Conservation (phyloP, 352 stramenopile species). For the Globisporangium middletonii region DNA sequence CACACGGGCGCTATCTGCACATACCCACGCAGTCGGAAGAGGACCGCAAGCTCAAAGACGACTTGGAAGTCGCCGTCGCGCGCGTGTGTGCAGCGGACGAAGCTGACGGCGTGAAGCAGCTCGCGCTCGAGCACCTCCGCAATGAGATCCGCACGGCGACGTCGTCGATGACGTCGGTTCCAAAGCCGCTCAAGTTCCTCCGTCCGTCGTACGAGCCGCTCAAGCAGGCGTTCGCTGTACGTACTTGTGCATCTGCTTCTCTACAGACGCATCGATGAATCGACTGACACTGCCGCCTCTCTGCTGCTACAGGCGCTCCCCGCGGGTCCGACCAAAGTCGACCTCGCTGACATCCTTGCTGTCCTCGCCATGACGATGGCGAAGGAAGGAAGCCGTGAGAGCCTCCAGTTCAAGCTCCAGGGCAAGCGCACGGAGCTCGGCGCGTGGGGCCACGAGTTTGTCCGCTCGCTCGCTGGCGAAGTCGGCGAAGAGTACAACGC, state of each 20-base stretch:
- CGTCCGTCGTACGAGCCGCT: conserved; percentile 93
- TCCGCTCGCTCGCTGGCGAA: conserved; percentile 95
- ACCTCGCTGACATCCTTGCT: conserved; percentile 84
- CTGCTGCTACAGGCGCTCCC: conserved; percentile 20
- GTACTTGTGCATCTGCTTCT: not conserved
- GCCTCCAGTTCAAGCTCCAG: conserved; percentile 87
- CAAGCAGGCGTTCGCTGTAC: conserved; percentile 76
- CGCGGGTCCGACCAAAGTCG: conserved; percentile 59
- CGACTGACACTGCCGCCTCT: not conserved
- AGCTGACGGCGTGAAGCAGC: conserved; percentile 61
- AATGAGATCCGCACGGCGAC: conserved; percentile 96
- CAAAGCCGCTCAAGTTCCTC: conserved; percentile 99
- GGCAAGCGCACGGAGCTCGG: conserved; percentile 90
- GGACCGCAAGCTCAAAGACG: conserved; percentile 91
- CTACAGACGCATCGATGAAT: not conserved
- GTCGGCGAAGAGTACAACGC: conserved; percentile 93
- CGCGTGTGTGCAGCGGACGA: conserved; percentile 65
- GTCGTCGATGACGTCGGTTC: conserved; percentile 98
- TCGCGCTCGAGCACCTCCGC: conserved; percentile 95
- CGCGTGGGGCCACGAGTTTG: conserved; percentile 98
- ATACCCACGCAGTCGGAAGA: conserved; percentile 65
- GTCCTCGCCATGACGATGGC: conserved; percentile 99
- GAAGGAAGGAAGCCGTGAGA: conserved; percentile 88
- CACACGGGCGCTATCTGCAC: not conserved
- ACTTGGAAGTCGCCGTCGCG: conserved; percentile 86